Conservation (phyloP, 129 eudicot genomes). For the Artemisia tridentata region DNA sequence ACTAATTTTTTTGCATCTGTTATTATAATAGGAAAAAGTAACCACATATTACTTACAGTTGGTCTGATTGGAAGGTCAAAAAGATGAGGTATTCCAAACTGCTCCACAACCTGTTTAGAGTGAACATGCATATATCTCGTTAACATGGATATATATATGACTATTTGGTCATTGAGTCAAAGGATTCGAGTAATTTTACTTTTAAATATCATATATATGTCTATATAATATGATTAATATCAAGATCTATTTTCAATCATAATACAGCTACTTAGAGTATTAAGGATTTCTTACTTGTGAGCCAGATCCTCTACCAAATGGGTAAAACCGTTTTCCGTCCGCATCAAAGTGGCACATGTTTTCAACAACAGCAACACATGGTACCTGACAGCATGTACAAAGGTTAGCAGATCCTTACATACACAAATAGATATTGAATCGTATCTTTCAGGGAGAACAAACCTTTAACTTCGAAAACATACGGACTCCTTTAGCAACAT, state of each 20-base stretch:
- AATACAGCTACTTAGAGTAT: not conserved
- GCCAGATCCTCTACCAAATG: slow-evolving; percentile 99
- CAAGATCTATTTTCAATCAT: not conserved
- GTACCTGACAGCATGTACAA: slow-evolving; percentile 57
- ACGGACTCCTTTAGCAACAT: slow-evolving; percentile 99
- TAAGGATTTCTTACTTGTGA: slow-evolving; percentile 64
- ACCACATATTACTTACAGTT: slow-evolving; percentile 49
- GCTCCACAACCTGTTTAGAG: slow-evolving; percentile 81
- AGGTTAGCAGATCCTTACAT: slow-evolving; percentile 18
- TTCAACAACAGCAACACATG: slow-evolving; percentile 98
- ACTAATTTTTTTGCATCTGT: not conserved
- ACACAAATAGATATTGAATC: not conserved
- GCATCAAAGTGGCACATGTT: slow-evolving; percentile 99
- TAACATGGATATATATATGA: not conserved
- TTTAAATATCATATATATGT: not conserved
- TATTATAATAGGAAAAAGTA: not conserved
- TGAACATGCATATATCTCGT: not conserved
- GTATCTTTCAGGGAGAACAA: slow-evolving; percentile 13
- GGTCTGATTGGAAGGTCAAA: slow-evolving; percentile 98
- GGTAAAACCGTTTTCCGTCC: slow-evolving; percentile 96
- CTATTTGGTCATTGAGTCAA: not conserved
- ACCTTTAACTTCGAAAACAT: slow-evolving; percentile 98
- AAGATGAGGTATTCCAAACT: slow-evolving; percentile 93
- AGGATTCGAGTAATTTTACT: not conserved
- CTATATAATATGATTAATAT: not conserved